Conservation (phyloP, 352 stramenopile genomes). For the Pythium vanterpoolii region DNA sequence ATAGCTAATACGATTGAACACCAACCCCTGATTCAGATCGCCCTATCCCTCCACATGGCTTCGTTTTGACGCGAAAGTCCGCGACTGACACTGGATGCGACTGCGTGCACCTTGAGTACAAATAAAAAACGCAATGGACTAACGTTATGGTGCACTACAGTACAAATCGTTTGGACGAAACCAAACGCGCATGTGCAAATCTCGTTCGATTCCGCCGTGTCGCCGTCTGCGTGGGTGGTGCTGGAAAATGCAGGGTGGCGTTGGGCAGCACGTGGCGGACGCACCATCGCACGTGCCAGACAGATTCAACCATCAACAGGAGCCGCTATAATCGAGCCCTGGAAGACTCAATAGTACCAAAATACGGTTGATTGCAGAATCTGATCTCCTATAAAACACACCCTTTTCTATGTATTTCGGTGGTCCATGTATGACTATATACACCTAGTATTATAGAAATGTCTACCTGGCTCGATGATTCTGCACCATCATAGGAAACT, state of each 20-base stretch:
- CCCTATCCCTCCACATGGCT: background rate
- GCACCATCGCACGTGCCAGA: background rate
- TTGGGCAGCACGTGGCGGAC: too few species aligned
- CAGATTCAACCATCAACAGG: too few species aligned
- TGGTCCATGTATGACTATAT: background rate
- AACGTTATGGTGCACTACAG: too few species aligned
- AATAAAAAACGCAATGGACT: background rate
- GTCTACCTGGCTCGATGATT: background rate
- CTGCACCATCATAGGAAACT: background rate
- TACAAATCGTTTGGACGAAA: background rate
- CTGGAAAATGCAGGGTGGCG: too few species aligned
- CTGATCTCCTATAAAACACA: background rate
- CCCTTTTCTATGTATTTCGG: background rate
- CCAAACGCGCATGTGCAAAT: too few species aligned
- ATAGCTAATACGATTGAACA: too few species aligned
- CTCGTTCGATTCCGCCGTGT: too few species aligned
- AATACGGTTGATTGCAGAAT: background rate
- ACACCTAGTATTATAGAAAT: background rate
- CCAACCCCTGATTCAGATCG: constrained; percentile 3
- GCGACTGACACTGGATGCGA: too few species aligned
- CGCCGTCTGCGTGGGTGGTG: too few species aligned
- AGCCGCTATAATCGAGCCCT: background rate
- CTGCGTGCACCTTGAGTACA: background rate
- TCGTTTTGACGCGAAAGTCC: background rate
- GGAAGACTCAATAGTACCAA: background rate